phyloP scores from a whole-genome alignment of 768 basidiomycete species.

The Suillus hirtellus region DNA sequence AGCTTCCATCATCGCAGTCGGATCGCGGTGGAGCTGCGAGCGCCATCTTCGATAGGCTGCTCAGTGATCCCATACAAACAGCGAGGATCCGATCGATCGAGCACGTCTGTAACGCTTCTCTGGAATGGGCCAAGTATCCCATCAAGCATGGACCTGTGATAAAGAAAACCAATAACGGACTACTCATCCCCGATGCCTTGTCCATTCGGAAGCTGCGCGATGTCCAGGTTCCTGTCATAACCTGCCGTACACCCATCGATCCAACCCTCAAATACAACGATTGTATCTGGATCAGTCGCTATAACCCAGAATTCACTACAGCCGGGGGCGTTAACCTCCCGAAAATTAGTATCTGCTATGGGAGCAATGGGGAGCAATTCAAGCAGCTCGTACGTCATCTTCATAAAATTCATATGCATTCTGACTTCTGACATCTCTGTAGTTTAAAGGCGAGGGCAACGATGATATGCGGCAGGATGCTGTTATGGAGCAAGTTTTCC shows the following conservation, averaged over 20 bases:
- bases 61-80: slow-evolving; percentile 39
- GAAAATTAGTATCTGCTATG: slow-evolving; percentile 75
- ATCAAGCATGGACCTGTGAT: slow-evolving; percentile 37
- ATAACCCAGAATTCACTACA: slow-evolving; percentile 54
- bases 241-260: slow-evolving; percentile 69
- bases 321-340: slow-evolving; percentile 84
- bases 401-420: not conserved
- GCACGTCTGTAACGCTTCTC: slow-evolving; percentile 59
- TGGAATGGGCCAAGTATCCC: slow-evolving; percentile 71
- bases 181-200: slow-evolving; percentile 45
- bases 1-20: slow-evolving; percentile 44
- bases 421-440: not conserved
- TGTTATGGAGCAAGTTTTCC: slow-evolving; percentile 98
- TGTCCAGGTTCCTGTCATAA: slow-evolving; percentile 82
- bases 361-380: slow-evolving; percentile 62
- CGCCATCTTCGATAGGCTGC: slow-evolving; percentile 57
- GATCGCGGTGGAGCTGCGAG: slow-evolving; percentile 68
- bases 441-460: slow-evolving; percentile 91
- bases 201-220: slow-evolving; percentile 50
- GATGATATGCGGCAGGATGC: slow-evolving; percentile 97
- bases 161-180: slow-evolving; percentile 28
- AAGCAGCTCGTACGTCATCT: slow-evolving; percentile 70
- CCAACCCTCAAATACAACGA: slow-evolving; percentile 63
- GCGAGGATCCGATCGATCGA: slow-evolving; percentile 55
- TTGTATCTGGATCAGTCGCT: slow-evolving; percentile 69